Conservation (phyloP, 306 rosid species). For the Gastrolobium villosum region DNA sequence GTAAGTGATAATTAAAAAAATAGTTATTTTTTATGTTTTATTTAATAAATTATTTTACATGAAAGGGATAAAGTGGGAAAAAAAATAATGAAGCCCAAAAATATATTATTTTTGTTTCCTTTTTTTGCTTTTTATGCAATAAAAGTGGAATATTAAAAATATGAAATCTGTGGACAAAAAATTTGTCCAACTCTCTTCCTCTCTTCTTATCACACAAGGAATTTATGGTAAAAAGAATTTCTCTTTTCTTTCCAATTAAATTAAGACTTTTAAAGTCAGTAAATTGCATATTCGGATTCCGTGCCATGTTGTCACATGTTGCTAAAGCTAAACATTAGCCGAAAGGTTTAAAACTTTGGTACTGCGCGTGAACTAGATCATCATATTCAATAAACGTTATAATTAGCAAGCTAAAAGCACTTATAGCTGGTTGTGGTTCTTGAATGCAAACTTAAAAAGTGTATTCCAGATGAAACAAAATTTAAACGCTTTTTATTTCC, state of each 20-base stretch:
- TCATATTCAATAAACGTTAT: not conserved
- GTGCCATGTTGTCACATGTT: not conserved
- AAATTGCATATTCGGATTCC: not conserved
- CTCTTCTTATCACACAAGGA: too few relatives aligned
- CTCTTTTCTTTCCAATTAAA: not conserved
- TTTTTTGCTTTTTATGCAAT: too few relatives aligned
- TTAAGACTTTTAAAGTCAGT: not conserved
- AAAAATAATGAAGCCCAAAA: too few relatives aligned
- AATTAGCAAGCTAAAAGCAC: conserved; percentile 9
- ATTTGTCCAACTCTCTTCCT: too few relatives aligned
- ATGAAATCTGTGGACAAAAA: too few relatives aligned
- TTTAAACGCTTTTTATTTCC: not conserved
- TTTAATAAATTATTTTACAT: too few relatives aligned
- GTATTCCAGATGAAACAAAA: not conserved
- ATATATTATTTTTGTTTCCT: too few relatives aligned
- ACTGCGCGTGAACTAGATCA: conserved; percentile 24
- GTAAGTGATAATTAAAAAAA: too few relatives aligned
- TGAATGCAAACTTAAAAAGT: conserved; percentile 20
- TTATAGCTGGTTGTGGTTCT: not conserved
- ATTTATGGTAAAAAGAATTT: not conserved
- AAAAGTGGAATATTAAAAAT: too few relatives aligned
- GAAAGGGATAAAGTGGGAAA: too few relatives aligned
- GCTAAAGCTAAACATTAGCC: not conserved
- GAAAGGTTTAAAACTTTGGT: conserved; percentile 14
- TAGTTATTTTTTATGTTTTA: too few relatives aligned